Evolutionary conservation across 441 rosid genomes (phyloP).

Genomic region (Erodium trifolium): DNA sequence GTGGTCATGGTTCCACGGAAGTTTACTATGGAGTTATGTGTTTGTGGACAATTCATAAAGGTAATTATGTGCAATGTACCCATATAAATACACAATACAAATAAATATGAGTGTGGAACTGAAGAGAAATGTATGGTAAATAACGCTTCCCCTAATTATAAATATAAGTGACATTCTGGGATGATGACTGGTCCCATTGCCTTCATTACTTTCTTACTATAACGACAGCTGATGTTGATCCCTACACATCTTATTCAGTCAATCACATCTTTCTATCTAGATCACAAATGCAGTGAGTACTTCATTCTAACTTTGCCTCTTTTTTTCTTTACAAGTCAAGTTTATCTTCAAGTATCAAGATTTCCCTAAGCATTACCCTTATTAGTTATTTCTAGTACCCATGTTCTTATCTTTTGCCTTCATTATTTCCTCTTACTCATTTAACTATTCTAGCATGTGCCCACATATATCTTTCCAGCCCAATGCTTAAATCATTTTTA

Average conservation of each 20-base stretch:
- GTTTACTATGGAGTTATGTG: no score
- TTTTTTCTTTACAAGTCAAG: not conserved
- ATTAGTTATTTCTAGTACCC: not conserved
- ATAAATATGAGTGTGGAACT: not conserved
- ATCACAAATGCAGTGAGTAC: not conserved
- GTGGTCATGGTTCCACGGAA: no score
- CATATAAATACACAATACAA: no score
- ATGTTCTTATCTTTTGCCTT: not conserved
- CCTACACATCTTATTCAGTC: not conserved
- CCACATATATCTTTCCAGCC: not conserved
- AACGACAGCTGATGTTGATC: not conserved
- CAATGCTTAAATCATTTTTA: not conserved
- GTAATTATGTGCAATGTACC: no score
- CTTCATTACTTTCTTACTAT: not conserved
- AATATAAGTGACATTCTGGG: not conserved
- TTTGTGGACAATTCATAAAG: no score
- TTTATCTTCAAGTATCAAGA: not conserved
- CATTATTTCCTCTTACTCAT: not conserved
- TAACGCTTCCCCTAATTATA: not conserved
- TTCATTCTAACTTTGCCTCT: not conserved
- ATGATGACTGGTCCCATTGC: not conserved
- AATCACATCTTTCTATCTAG: not conserved
- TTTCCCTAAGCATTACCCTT: not conserved
- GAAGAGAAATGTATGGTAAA: not conserved
- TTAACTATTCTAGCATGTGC: not conserved